Conservation (phyloP, 768 basidiomycete species). For the Lentinula boryana region DNA sequence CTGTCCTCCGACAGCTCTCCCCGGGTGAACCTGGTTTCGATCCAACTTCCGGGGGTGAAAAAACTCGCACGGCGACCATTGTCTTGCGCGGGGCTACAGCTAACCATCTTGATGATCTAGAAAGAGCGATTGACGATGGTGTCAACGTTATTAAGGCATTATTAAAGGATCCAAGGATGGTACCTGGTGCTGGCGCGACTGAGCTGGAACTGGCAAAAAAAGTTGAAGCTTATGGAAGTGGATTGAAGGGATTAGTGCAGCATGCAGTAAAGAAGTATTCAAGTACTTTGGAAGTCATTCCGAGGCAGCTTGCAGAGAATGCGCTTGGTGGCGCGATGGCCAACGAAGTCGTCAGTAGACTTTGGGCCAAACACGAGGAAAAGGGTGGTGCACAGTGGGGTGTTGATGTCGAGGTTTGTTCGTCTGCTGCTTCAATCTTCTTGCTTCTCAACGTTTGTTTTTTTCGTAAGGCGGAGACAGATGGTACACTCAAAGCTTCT, state of each 20-base stretch:
- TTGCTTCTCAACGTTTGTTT: conserved; percentile 1
- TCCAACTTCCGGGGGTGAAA: conserved; percentile 47
- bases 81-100: conserved; percentile 93
- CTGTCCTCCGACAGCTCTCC: conserved; percentile 82
- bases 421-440: background rate
- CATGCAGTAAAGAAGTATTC: conserved; percentile 91
- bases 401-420: conserved; percentile 79
- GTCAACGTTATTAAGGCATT: conserved; percentile 93
- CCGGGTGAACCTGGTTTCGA: conserved; percentile 63
- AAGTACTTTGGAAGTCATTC: conserved; percentile 86
- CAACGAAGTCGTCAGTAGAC: conserved; percentile 82
- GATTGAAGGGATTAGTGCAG: conserved; percentile 86
- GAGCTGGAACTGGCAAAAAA: conserved; percentile 89
- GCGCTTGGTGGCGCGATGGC: conserved; percentile 87
- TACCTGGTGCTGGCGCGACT: conserved; percentile 91
- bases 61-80: conserved; percentile 87
- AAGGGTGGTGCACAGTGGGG: conserved; percentile 69
- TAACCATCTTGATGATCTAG: conserved; percentile 92
- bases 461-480: conserved; percentile 57
- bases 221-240: conserved; percentile 82
- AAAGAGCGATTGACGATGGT: conserved; percentile 94
- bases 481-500: conserved; percentile 65
- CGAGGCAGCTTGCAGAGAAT: conserved; percentile 91
- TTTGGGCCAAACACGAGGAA: conserved; percentile 88
- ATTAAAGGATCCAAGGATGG: conserved; percentile 83